Evolutionary conservation across 345 rosid genomes (phyloP).

Genomic region (Kernera saxatilis): DNA sequence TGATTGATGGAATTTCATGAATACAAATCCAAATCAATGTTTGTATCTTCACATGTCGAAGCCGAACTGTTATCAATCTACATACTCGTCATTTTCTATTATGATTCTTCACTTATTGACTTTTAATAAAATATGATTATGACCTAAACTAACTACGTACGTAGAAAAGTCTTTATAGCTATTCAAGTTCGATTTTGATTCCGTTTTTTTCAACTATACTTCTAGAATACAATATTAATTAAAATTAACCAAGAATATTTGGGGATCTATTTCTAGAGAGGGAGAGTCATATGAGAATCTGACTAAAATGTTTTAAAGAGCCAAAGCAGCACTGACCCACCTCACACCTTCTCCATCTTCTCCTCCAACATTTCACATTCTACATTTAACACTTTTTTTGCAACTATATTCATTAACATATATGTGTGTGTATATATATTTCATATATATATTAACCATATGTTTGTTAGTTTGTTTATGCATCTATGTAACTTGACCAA

Average conservation of each 20-base stretch:
- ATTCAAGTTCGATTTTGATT: slow-evolving; percentile 24
- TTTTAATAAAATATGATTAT: not conserved
- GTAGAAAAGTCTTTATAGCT: slow-evolving; percentile 1
- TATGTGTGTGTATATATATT: not conserved
- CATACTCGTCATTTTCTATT: not conserved
- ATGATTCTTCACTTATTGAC: not conserved
- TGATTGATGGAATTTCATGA: not conserved
- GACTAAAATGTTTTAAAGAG: slow-evolving; percentile 24
- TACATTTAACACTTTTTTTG: not conserved
- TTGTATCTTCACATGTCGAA: not conserved
- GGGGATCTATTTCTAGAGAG: slow-evolving; percentile 13
- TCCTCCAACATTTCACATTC: slow-evolving; percentile 24
- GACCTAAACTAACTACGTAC: not conserved
- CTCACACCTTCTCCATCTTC: slow-evolving; percentile 24
- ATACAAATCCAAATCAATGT: not conserved
- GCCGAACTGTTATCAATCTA: not conserved
- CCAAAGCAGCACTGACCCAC: slow-evolving; percentile 34
- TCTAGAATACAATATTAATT: slow-evolving; percentile 8
- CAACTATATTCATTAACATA: not conserved
- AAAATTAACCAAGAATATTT: not conserved
- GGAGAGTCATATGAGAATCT: slow-evolving; percentile 25
- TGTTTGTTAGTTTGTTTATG: not conserved
- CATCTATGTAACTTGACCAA: not conserved
- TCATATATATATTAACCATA: not conserved
- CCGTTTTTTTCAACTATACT: not conserved